phyloP scores from a whole-genome alignment of 495 filamentous ascomycete genomes.

The Aspergillus cavernicola region DNA sequence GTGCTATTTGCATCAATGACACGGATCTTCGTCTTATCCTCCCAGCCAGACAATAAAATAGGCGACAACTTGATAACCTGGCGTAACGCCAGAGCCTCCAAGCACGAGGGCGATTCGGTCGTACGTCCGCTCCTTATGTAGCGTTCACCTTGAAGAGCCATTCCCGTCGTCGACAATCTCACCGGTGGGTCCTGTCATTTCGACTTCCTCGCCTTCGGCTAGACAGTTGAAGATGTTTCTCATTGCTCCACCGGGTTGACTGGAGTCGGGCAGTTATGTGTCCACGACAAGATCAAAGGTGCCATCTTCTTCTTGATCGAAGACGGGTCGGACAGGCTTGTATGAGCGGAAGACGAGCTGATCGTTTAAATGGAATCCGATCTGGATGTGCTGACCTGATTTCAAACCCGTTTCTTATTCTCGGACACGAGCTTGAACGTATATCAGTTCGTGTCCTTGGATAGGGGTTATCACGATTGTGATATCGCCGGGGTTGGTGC shows the following conservation, averaged over 20 bases:
- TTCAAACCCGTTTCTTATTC: slow-evolving; percentile 37
- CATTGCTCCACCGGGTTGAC: slow-evolving; percentile 36
- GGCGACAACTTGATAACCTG: slow-evolving; percentile 30
- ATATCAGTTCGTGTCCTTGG: slow-evolving; percentile 34
- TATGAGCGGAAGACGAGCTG: slow-evolving; percentile 37
- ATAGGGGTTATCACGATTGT: too few relatives aligned
- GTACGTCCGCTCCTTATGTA: slow-evolving; percentile 10
- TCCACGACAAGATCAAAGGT: slow-evolving; percentile 40
- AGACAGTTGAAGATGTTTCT: slow-evolving; percentile 38
- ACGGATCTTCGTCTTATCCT: slow-evolving; percentile 4
- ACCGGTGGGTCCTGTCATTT: slow-evolving; percentile 46
- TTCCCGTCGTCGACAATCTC: slow-evolving; percentile 34
- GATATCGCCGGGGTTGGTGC: too few relatives aligned
- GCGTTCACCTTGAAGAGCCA: slow-evolving; percentile 22
- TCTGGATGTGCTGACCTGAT: slow-evolving; percentile 41
- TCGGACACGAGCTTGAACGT: slow-evolving; percentile 35
- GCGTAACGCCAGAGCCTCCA: slow-evolving; percentile 24
- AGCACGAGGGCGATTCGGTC: slow-evolving; percentile 14
- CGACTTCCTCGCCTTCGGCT: slow-evolving; percentile 30
- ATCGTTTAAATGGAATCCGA: slow-evolving; percentile 36
- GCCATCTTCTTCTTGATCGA: slow-evolving; percentile 37
- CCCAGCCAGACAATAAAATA: slow-evolving; percentile 17
- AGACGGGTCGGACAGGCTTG: slow-evolving; percentile 34
- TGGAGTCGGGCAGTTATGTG: slow-evolving; percentile 28
- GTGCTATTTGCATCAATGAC: not conserved